A percentile compares a stretch with the other conserved stretches of the same genome.
Evolutionary conservation across 2,329 filamentous ascomycete genomes (phyloP).

Genomic region (Grosmannia serpens): DNA sequence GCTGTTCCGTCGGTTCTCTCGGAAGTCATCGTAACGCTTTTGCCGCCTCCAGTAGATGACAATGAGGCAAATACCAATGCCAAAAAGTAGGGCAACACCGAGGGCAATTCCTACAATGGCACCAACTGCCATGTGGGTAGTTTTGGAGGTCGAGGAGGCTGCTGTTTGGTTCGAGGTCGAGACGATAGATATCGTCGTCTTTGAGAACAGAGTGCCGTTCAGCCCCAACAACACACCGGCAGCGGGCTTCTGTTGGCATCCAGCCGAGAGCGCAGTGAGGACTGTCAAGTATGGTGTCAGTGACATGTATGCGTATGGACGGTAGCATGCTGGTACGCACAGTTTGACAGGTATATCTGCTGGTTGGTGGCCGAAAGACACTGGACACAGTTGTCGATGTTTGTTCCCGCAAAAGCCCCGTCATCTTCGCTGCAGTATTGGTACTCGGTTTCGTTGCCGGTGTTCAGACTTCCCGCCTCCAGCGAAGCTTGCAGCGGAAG

Average conservation of each 20-base stretch:
- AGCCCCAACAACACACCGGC: slow-evolving; percentile 27
- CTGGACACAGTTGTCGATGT: slow-evolving; percentile 25
- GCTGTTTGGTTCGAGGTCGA: slow-evolving; percentile 17
- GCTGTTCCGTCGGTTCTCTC: background rate
- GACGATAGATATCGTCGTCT: slow-evolving; percentile 27
- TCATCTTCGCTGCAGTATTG: slow-evolving; percentile 30
- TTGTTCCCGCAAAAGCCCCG: slow-evolving; percentile 19
- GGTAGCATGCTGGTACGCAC: slow-evolving; percentile 20
- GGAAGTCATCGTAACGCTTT: slow-evolving; percentile 9
- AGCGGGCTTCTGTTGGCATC: slow-evolving; percentile 32
- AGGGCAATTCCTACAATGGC: slow-evolving; percentile 43
- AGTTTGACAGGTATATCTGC: slow-evolving; percentile 36
- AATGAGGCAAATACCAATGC: slow-evolving; percentile 32
- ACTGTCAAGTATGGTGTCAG: slow-evolving; percentile 21
- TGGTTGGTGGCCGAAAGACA: slow-evolving; percentile 30
- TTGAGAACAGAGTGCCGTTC: slow-evolving; percentile 30
- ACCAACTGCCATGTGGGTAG: slow-evolving; percentile 27
- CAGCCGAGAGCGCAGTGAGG: slow-evolving; percentile 33
- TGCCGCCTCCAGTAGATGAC: slow-evolving; percentile 36
- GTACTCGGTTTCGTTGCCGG: slow-evolving; percentile 17
- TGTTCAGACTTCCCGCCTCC: slow-evolving; percentile 19
- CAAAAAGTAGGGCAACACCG: slow-evolving; percentile 30
- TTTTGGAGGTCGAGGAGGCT: slow-evolving; percentile 13
- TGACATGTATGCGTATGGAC: background rate
- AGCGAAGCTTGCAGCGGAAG: slow-evolving; percentile 26